phyloP scores from a whole-genome alignment of 2,329 filamentous ascomycete species.

The Cladophialophora yegresii region DNA sequence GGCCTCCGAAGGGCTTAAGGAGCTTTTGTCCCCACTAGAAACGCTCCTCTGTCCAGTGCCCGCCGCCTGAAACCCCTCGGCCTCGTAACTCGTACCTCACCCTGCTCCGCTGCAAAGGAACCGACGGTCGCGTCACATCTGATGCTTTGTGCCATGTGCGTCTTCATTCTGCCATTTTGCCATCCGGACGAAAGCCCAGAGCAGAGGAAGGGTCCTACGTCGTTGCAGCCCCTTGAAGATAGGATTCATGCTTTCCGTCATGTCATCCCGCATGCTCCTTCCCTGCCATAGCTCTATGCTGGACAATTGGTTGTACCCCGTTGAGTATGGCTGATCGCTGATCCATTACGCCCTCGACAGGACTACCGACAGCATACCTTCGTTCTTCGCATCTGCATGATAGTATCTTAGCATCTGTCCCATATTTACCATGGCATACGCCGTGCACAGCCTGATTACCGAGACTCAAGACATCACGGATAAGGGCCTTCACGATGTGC shows the following conservation, averaged over 20 bases:
- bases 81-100: not conserved
- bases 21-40: not conserved
- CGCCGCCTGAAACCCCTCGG: constrained; percentile 2
- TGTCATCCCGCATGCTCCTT: constrained; percentile 19
- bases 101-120: not conserved
- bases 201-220: not conserved
- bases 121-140: constrained; percentile 10
- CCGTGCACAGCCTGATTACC: constrained; percentile 27
- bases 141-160: constrained; percentile 15
- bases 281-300: constrained; percentile 2
- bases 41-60: not conserved
- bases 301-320: constrained; percentile 10
- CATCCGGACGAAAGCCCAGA: constrained; percentile 11
- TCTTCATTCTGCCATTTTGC: constrained; percentile 15
- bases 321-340: constrained; percentile 19
- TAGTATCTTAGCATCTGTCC: not conserved
- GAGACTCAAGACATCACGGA: constrained; percentile 28
- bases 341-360: constrained; percentile 1
- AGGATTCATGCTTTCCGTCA: constrained; percentile 15
- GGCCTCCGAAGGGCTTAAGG: not conserved
- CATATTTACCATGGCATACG: constrained; percentile 27
- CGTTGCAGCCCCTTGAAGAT: not conserved
- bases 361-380: not conserved
- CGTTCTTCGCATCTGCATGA: not conserved
- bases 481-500: constrained; percentile 17